These are phyloP conservation scores for Imleria badia DNA, from an alignment of 768 basidiomycete genomes.

Conservation along the genomic window DNA sequence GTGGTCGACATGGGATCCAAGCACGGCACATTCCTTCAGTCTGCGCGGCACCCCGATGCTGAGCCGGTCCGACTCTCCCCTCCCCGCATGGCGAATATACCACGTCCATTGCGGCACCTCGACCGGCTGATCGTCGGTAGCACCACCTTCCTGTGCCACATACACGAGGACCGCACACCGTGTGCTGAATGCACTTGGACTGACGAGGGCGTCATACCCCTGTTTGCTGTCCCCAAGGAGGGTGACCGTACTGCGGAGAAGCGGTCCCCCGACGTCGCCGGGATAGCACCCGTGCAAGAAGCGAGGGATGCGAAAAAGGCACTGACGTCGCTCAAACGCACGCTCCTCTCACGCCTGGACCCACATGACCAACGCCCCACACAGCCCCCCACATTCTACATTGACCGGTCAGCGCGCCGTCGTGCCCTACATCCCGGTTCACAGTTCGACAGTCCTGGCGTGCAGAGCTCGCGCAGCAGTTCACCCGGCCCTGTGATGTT, in stretches of 20 bases:
- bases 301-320: conserved; percentile 60
- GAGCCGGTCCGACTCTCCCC: conserved; percentile 58
- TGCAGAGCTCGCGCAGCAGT: conserved; percentile 28
- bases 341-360: conserved; percentile 54
- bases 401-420: conserved; percentile 72
- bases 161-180: conserved; percentile 60
- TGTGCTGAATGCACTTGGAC: conserved; percentile 60
- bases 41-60: conserved; percentile 15
- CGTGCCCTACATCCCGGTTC: conserved; percentile 57
- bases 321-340: conserved; percentile 63
- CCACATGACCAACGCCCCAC: conserved; percentile 17
- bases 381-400: conserved; percentile 37
- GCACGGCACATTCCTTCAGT: conserved; percentile 73
- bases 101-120: conserved; percentile 58
- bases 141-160: conserved; percentile 69
- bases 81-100: conserved; percentile 66
- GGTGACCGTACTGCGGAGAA: conserved; percentile 19
- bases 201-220: conserved; percentile 56
- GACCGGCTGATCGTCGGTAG: conserved; percentile 68
- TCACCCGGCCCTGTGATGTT: conserved; percentile 15
- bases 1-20: conserved; percentile 84
- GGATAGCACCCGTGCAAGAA: conserved; percentile 13
- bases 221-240: conserved; percentile 38
- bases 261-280: conserved; percentile 17
- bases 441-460: conserved; percentile 53